Percentiles rank a stretch among this genome's conserved stretches.
Conservation (phyloP, 2,329 filamentous ascomycete species). For the Pseudogymnoascus sp. region DNA sequence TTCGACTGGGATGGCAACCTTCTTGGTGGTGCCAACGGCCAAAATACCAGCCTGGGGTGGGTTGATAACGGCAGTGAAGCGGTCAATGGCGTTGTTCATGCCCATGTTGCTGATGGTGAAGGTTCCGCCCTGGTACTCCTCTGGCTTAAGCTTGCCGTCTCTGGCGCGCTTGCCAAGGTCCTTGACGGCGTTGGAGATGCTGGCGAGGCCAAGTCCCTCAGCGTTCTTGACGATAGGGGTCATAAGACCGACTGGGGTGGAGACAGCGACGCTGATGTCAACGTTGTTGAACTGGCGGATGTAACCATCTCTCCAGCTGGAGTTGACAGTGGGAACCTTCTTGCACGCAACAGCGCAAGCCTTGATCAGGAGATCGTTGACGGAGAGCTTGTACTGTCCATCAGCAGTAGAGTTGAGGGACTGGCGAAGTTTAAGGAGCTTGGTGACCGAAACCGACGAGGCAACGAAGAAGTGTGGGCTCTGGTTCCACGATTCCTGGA, state of each 20-base stretch:
- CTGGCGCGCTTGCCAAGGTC: constrained; percentile 93
- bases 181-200: constrained; percentile 86
- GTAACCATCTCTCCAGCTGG: constrained; percentile 81
- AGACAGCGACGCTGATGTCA: constrained; percentile 88
- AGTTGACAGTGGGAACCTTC: constrained; percentile 95
- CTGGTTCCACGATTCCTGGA: constrained; percentile 80
- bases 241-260: constrained; percentile 89
- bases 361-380: constrained; percentile 99
- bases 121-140: constrained; percentile 97
- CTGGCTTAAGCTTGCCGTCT: constrained; percentile 97
- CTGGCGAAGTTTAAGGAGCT: constrained; percentile 92
- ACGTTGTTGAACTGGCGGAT: constrained; percentile 92
- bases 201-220: constrained; percentile 76
- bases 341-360: constrained; percentile 79
- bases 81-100: constrained; percentile 94
- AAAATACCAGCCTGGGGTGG: constrained; percentile 94
- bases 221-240: constrained; percentile 93
- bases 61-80: constrained; percentile 98
- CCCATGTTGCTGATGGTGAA: constrained; percentile 99
- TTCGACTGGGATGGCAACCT: constrained; percentile 85
- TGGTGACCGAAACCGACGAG: constrained; percentile 80
- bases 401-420: constrained; percentile 83
- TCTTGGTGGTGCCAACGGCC: constrained; percentile 88
- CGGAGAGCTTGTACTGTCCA: constrained; percentile 97
- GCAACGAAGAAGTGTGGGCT: constrained; percentile 99